Base-by-base conservation (phyloP, 2,329 filamentous ascomycete genomes). In the Aureobasidium uvarum region DNA sequence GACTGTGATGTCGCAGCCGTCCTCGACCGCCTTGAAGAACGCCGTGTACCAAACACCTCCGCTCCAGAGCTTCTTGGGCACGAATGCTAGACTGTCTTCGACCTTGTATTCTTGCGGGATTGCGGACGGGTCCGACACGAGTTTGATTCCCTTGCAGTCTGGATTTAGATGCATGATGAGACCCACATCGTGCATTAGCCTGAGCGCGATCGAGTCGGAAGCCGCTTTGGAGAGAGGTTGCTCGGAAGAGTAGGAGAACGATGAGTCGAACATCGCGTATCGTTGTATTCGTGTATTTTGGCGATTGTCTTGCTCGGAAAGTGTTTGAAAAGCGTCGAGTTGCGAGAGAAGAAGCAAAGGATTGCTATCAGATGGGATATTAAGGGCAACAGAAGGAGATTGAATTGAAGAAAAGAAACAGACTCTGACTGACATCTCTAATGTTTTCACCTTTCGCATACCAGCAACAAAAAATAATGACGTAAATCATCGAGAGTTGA, bases 1-100 rank as follows among this genome's bases (percentile, higher is more conserved):
- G 14, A 76, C 70, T 13, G 71, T 74, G 68, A 76, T 75, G 65
- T 74, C 71, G 68, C 74, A 76, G 48, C 74, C 74, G 36, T 75
- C 70, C 14, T 66, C 65, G 25, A 66, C 68, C 0, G 71, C 70
- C 5, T 71, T 46, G 66, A 72, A 76, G 51, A 74, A 70, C 20
- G 73, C 73, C 1, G 66, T 69, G 67, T 76, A 76, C 50, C 64
- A 70, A 11, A 75, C 74, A 18, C 73, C 70, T 39, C 74, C 74
- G 33, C 58, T 66, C 74, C 74, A 76, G 1, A 76, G 69, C 23
- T 67, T 67, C 65, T 72, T 74, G 4, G 74, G 74, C 20, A 76
- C 73, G 69, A 76, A 76, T 2, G 72, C 71, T 0, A 75, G 71
- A n/a, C 74, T 72, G 68, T 75, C 74, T 67, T 74, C 72, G 23